phyloP scores from a whole-genome alignment of 345 rosid species.

The Litchi chinensis region DNA sequence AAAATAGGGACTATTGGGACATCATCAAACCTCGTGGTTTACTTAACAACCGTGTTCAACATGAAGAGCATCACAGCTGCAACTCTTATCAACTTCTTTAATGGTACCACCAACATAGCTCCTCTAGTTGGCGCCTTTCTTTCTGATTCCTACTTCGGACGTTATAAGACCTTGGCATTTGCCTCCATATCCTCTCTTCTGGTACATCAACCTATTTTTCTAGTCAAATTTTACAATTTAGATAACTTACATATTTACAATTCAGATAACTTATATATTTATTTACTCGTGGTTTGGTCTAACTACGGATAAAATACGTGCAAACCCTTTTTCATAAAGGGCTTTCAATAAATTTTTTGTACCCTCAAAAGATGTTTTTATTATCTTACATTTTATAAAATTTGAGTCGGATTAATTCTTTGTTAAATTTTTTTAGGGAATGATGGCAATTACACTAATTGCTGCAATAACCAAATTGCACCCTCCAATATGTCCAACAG shows the following conservation, averaged over 20 bases:
- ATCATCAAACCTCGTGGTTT: constrained; percentile 35
- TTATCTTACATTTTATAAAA: no score
- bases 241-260: no score
- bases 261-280: no score
- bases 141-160: constrained; percentile 37
- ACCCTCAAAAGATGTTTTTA: no score
- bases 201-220: constrained; percentile 13
- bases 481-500: constrained; percentile 30
- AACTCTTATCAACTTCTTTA: constrained; percentile 31
- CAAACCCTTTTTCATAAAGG: no score
- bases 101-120: constrained; percentile 36
- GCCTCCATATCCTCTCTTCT: constrained; percentile 38
- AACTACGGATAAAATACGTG: no score
- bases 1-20: constrained; percentile 46
- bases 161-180: constrained; percentile 34
- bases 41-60: constrained; percentile 41
- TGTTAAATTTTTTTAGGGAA: constrained; percentile 30
- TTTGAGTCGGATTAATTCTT: background rate
- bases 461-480: constrained; percentile 38
- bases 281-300: no score
- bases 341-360: no score
- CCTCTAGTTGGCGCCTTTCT: constrained; percentile 47
- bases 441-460: constrained; percentile 31
- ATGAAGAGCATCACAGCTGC: constrained; percentile 41
- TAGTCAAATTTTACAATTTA: background rate